Percentiles rank a stretch among this genome's conserved stretches.
Evolutionary conservation across 116 monocot genomes (phyloP).

Genomic region (Posidonia oceanica): DNA sequence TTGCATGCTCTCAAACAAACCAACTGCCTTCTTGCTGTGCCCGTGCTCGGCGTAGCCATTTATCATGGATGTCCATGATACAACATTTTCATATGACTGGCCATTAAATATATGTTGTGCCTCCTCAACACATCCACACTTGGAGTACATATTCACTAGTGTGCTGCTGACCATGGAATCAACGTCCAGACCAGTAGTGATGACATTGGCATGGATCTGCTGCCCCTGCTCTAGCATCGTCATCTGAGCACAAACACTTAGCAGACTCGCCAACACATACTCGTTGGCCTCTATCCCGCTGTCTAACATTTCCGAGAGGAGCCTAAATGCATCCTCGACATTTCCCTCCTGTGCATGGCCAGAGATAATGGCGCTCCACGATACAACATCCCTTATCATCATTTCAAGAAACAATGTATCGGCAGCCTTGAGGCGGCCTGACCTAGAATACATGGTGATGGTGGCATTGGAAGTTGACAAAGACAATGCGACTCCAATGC

Average conservation of each 20-base stretch:
- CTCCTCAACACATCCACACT: conserved; percentile 52
- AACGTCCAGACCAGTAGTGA: conserved; percentile 28
- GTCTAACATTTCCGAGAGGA: conserved; percentile 39
- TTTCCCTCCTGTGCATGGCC: conserved; percentile 44
- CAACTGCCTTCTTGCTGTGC: conserved; percentile 36
- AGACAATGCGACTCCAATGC: conserved; percentile 21
- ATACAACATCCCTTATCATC: conserved; percentile 39
- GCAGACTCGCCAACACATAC: conserved; percentile 47
- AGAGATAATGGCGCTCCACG: conserved; percentile 76
- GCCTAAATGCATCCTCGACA: conserved; percentile 29
- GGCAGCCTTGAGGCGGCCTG: conserved; percentile 27
- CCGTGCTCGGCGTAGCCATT: conserved; percentile 83
- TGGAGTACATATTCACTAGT: conserved; percentile 72
- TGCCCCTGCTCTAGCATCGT: conserved; percentile 48
- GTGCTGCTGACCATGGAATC: conserved; percentile 49
- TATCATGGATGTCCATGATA: conserved; percentile 93
- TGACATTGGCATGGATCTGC: conserved; percentile 43
- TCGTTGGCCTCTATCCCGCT: conserved; percentile 35
- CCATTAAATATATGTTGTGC: conserved; percentile 27
- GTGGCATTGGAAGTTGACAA: conserved; percentile 51
- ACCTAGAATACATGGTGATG: conserved; percentile 56
- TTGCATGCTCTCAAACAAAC: conserved; percentile 53
- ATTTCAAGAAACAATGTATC: conserved; percentile 34
- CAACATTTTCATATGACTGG: conserved; percentile 19
- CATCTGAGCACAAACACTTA: conserved; percentile 48